These are phyloP conservation scores for Pleurotus salmoneostramineus DNA, from an alignment of 768 basidiomycete species.

Conservation along the genomic window DNA sequence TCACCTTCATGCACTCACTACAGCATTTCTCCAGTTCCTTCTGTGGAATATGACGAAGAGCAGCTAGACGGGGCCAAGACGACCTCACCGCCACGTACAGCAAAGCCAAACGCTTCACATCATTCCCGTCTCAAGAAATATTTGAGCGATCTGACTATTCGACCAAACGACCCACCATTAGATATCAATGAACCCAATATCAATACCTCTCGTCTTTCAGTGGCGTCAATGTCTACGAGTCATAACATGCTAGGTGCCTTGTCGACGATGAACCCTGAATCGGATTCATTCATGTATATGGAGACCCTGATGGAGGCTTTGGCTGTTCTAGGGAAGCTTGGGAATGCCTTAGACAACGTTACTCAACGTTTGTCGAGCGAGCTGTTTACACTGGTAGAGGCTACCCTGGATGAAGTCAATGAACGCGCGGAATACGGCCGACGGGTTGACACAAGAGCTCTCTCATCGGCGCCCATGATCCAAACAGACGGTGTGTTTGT, in stretches of 20 bases:
- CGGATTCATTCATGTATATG: constrained; percentile 90
- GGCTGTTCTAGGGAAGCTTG: constrained; percentile 85
- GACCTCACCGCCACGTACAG: constrained; percentile 21
- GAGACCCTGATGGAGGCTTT: constrained; percentile 93
- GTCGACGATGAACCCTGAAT: constrained; percentile 67
- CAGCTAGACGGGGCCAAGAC: constrained; percentile 13
- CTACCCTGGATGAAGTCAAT: constrained; percentile 85
- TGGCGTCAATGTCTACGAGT: constrained; percentile 14
- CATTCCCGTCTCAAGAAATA: constrained; percentile 57
- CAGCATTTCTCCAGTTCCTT: constrained; percentile 44
- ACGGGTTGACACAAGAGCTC: constrained; percentile 31
- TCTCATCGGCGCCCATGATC: constrained; percentile 27
- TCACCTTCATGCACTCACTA: background rate
- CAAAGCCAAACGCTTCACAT: constrained; percentile 34
- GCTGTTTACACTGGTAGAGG: constrained; percentile 80
- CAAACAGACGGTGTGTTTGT: constrained; percentile 53
- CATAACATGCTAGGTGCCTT: background rate
- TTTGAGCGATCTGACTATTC: constrained; percentile 59
- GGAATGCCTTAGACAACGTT: constrained; percentile 77
- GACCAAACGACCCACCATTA: constrained; percentile 76
- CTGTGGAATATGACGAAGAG: constrained; percentile 62
- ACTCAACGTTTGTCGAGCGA: constrained; percentile 81
- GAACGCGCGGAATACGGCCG: constrained; percentile 83
- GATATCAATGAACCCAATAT: constrained; percentile 48
- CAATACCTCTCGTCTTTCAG: constrained; percentile 17